A percentile compares a stretch with the other conserved stretches of the same genome.
Conservation (phyloP, 352 stramenopile genomes). For the Phytophthora agathidicida region DNA sequence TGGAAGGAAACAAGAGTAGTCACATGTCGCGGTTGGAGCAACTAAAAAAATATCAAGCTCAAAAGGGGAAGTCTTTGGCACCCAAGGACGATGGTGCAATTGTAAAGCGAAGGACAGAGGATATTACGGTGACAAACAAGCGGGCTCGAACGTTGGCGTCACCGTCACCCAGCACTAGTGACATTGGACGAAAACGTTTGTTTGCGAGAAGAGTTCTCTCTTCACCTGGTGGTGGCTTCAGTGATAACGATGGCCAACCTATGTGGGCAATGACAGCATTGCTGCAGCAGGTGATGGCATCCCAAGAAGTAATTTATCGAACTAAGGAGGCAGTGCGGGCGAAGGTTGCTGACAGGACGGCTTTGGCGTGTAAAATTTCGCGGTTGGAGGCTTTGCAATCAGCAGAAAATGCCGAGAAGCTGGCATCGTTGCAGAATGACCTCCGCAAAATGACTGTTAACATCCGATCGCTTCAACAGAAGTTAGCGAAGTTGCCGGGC, state of each 20-base stretch:
- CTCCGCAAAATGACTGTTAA: conserved; percentile 58
- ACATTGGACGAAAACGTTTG: neutral
- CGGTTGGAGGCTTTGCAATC: conserved; percentile 20
- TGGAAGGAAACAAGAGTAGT: conserved; percentile 52
- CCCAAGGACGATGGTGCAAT: conserved; percentile 53
- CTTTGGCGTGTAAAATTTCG: conserved; percentile 50
- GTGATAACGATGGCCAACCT: conserved; percentile 2
- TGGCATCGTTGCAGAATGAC: conserved; percentile 40
- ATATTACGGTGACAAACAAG: conserved; percentile 51
- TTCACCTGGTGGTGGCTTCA: neutral
- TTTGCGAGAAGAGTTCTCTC: neutral
- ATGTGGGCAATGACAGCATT: conserved; percentile 40
- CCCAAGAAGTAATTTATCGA: conserved; percentile 52
- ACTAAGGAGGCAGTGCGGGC: conserved; percentile 57
- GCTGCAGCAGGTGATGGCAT: conserved; percentile 45
- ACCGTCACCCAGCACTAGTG: neutral
- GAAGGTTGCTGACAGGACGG: conserved; percentile 61
- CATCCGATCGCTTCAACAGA: conserved; percentile 70
- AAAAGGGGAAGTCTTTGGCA: conserved; percentile 49
- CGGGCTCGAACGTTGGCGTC: conserved; percentile 32
- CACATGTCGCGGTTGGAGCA: conserved; percentile 67
- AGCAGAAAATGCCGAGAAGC: conserved; percentile 19
- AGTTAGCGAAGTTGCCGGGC: conserved; percentile 52
- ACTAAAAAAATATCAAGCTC: conserved; percentile 57
- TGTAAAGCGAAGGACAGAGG: conserved; percentile 70